Conservation (phyloP, 176 grass and related monocot species). For the Phyllostachys edulis region DNA sequence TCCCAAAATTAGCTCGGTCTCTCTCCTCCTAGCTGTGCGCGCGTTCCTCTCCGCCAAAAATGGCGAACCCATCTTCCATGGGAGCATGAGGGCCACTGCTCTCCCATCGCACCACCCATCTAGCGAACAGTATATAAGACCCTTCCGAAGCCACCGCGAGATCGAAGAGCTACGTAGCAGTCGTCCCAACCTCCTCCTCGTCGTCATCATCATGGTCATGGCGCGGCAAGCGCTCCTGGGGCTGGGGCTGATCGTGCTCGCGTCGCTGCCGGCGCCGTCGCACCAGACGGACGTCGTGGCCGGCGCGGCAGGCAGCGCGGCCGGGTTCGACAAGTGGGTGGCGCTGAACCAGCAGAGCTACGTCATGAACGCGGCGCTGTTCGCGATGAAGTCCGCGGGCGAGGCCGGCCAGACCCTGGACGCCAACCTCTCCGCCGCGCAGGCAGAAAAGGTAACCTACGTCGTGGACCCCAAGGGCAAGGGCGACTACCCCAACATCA, state of each 20-base stretch:
- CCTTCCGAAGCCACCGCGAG: neutral
- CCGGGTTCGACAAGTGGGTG: conserved; percentile 20
- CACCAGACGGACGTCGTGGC: too few species aligned
- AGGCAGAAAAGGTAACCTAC: conserved; percentile 18
- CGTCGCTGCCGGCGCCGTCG: neutral
- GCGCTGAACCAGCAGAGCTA: conserved; percentile 30
- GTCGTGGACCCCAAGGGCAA: conserved; percentile 23
- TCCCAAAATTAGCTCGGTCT: too few species aligned
- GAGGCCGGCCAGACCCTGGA: conserved; percentile 28
- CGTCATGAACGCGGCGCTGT: neutral
- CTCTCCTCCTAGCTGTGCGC: too few species aligned
- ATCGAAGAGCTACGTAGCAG: neutral
- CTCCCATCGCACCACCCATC: too few species aligned
- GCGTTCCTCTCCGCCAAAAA: too few species aligned
- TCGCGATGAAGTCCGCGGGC: conserved; percentile 12
- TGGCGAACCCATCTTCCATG: too few species aligned
- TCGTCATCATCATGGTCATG: neutral
- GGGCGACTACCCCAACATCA: conserved; percentile 37
- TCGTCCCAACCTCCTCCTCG: too few species aligned
- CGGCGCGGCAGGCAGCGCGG: neutral
- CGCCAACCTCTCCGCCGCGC: conserved; percentile 20
- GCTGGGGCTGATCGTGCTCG: neutral
- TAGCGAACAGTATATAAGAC: too few species aligned
- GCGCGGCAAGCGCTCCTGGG: neutral
- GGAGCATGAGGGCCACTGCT: too few species aligned